These are phyloP conservation scores for Mycosarcoma maydis DNA, from an alignment of 1,284 basidiomycete genomes.

Conservation along the genomic window DNA sequence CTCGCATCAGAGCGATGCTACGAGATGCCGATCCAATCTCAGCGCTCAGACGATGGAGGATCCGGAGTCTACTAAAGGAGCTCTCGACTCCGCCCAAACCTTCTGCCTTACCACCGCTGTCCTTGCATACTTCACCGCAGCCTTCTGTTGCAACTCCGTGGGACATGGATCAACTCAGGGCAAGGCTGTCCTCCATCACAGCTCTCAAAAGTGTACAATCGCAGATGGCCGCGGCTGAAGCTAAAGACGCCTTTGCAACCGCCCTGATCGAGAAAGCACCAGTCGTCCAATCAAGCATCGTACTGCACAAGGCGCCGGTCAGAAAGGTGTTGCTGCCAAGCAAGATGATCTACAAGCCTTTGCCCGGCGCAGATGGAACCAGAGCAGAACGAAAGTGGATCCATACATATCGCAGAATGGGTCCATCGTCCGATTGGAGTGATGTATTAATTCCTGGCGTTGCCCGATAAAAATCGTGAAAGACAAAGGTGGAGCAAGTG, in stretches of 20 bases:
- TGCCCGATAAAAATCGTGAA: too few species aligned
- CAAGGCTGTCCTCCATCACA: constrained; percentile 6
- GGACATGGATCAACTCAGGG: constrained; percentile 2
- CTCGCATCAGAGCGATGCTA: background rate
- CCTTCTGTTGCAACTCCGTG: background rate
- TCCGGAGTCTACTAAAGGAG: constrained; percentile 12
- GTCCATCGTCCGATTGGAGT: background rate
- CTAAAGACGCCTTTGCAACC: constrained; percentile 1
- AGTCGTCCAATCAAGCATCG: constrained; percentile 3
- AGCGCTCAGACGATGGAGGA: constrained; percentile 7
- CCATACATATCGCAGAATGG: background rate
- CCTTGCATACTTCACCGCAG: background rate
- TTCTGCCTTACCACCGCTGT: background rate
- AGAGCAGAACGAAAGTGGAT: background rate
- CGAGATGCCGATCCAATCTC: constrained; percentile 1
- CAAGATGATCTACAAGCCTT: background rate
- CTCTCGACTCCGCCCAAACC: background rate
- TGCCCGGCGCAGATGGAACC: background rate
- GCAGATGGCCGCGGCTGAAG: background rate
- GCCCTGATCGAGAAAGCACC: constrained; percentile 6
- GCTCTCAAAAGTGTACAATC: background rate
- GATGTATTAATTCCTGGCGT: background rate
- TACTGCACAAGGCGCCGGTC: background rate
- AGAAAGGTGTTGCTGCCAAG: background rate
- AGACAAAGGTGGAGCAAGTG: too few species aligned